Base-by-base conservation (phyloP, 1,284 basidiomycete genomes). In the Coriolopsis trogii region DNA sequence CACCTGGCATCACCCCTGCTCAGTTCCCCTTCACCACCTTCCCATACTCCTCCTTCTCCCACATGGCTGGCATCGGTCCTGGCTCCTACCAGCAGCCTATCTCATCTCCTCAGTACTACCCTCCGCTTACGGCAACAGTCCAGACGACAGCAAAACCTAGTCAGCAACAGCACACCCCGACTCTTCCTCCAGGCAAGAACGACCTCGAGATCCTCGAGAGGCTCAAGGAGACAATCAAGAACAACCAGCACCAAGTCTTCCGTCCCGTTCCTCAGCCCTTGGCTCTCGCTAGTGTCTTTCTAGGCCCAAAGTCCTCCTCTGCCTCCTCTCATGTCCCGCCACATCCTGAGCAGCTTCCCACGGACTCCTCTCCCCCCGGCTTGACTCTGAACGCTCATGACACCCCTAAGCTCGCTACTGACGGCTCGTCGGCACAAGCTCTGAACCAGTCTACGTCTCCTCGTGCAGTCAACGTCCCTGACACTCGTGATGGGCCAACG, bases 151-250 rank as follows among this genome's bases (percentile, higher is more conserved):
- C 6, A 41, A 63, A 13, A 34, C 46, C 51, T 13, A 29, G 41
- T 37, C 56, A 51, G 8, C 60, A 49, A 37, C 48, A 39, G 21
- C 8, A 10, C 16, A 10, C 42, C 7, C 6, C 16, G 18, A 33
- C 49, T 18, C 53, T 60, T 7, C 61, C 64, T 2, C 55, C 63
- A 34, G 70, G 67, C 12, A 72, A 80, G 60, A 79, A 73, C 62
- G 87, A 89, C 70, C 76, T 89, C 54, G 84, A 87, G 64, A 77
- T 82, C 39, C 75, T 89, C 53, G 82, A 89, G 68, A 81, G 81
- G 49, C 79, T 90, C 64, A 90, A 90, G 67, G 72, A 80, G 31
- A 73, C 79, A 47, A 89, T 90, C 68, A 85, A 82, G 63, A 78
- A 73, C 33, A 80, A 81, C 48, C 87, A 90, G 62, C 87, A 90